These are phyloP conservation scores for Cystofilobasidium ferigula DNA, from an alignment of 768 basidiomycete species.

Conservation along the genomic window DNA sequence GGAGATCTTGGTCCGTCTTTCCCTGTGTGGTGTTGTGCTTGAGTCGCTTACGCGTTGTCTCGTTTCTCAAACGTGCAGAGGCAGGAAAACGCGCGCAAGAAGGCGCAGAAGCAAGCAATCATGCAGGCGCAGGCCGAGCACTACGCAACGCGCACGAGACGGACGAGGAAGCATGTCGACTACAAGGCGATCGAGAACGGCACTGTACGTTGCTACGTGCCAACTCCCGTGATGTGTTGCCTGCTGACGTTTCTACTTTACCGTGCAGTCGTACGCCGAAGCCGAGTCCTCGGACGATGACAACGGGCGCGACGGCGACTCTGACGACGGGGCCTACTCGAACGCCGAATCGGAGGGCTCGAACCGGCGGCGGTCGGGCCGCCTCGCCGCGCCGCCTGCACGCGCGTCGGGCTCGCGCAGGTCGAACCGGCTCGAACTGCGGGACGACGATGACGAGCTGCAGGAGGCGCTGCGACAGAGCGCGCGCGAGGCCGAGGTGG, in stretches of 20 bases:
- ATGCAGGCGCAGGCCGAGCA: slow-evolving; percentile 61
- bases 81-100: slow-evolving; percentile 57
- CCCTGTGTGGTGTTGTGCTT: too few relatives aligned
- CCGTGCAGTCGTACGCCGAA: too few relatives aligned
- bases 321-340: background rate
- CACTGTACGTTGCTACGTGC: too few relatives aligned
- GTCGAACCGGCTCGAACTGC: background rate
- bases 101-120: slow-evolving; percentile 55
- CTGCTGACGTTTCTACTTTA: too few relatives aligned
- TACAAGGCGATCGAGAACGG: background rate
- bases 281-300: slow-evolving; percentile 5
- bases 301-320: background rate
- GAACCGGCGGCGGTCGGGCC: background rate
- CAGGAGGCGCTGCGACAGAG: background rate
- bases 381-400: background rate
- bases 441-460: slow-evolving; percentile 2
- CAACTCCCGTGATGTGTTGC: too few relatives aligned
- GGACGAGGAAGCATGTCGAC: slow-evolving; percentile 30
- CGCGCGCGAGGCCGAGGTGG: background rate
- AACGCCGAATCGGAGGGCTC: background rate
- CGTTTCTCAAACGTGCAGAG: slow-evolving; percentile 46
- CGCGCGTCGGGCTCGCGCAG: background rate
- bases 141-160: slow-evolving; percentile 65
- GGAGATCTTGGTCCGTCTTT: slow-evolving; percentile 56
- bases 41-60: background rate